Conservation (phyloP, 2,329 filamentous ascomycete genomes). For the Cladosporium sp. region DNA sequence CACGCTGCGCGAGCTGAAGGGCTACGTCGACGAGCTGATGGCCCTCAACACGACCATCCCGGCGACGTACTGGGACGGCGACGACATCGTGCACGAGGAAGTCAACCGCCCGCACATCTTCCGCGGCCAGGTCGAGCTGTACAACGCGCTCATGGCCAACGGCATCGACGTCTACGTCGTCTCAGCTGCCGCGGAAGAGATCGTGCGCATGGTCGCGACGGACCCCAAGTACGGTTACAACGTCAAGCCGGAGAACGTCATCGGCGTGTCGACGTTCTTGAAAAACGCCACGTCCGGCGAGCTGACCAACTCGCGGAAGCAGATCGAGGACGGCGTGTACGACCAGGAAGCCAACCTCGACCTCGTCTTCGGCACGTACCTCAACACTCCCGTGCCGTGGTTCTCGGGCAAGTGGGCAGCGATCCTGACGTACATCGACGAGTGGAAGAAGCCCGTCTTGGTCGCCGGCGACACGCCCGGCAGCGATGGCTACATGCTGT, state of each 20-base stretch:
- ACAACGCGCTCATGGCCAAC: slow-evolving; percentile 46
- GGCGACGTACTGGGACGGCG: slow-evolving; percentile 41
- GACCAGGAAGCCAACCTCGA: slow-evolving; percentile 41
- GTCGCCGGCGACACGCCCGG: slow-evolving; percentile 47
- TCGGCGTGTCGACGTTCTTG: slow-evolving; percentile 45
- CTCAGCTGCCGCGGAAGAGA: slow-evolving; percentile 46
- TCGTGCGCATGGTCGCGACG: slow-evolving; percentile 49
- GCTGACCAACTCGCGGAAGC: slow-evolving; percentile 38
- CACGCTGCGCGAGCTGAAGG: slow-evolving; percentile 48
- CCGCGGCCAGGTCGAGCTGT: slow-evolving; percentile 46
- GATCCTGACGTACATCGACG: slow-evolving; percentile 39
- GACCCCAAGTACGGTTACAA: slow-evolving; percentile 51
- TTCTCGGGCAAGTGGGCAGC: slow-evolving; percentile 49
- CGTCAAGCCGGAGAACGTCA: slow-evolving; percentile 47
- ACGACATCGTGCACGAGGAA: slow-evolving; percentile 31
- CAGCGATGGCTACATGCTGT: slow-evolving; percentile 49
- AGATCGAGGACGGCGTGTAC: slow-evolving; percentile 43
- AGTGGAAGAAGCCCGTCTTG: slow-evolving; percentile 47
- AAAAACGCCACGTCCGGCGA: slow-evolving; percentile 33
- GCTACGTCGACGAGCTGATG: slow-evolving; percentile 51
- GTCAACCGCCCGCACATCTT: slow-evolving; percentile 43
- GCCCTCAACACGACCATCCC: slow-evolving; percentile 42
- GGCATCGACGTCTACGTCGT: slow-evolving; percentile 49
- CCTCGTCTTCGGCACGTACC: slow-evolving; percentile 43
- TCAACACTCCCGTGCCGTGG: slow-evolving; percentile 49